Conservation (phyloP, 805 yeast species). For the Lachancea nothofagi region DNA sequence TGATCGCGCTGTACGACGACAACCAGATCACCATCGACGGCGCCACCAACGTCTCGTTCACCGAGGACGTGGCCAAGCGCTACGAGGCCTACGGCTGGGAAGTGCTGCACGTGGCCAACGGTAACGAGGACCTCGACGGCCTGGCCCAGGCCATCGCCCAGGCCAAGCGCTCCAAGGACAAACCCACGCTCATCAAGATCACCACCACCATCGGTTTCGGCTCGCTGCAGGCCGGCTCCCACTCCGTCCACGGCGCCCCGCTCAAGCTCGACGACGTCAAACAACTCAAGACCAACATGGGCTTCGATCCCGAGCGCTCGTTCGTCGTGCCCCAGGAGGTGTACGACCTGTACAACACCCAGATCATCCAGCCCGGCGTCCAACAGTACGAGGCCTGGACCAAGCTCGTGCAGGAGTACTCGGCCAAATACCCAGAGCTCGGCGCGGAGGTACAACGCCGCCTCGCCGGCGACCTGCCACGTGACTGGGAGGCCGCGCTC, state of each 20-base stretch:
- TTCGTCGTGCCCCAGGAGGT: slow-evolving; percentile 84
- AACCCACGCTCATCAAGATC: slow-evolving; percentile 87
- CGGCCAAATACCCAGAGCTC: slow-evolving; percentile 63
- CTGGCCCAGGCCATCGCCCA: slow-evolving; percentile 69
- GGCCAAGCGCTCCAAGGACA: slow-evolving; percentile 69
- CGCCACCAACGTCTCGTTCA: slow-evolving; percentile 80
- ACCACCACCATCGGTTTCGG: slow-evolving; percentile 94
- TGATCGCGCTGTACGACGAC: slow-evolving; percentile 94
- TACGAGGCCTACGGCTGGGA: slow-evolving; percentile 95
- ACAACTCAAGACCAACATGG: slow-evolving; percentile 77
- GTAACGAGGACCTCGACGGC: slow-evolving; percentile 70
- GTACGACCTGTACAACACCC: slow-evolving; percentile 54
- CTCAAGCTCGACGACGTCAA: slow-evolving; percentile 87
- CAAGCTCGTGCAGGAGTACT: slow-evolving; percentile 53
- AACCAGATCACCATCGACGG: slow-evolving; percentile 97
- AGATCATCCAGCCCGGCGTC: slow-evolving; percentile 55
- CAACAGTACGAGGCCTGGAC: slow-evolving; percentile 75
- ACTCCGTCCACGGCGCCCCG: slow-evolving; percentile 94
- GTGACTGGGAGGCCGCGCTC: slow-evolving; percentile 67
- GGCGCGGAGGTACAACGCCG: slow-evolving; percentile 81
- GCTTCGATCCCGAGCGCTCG: slow-evolving; percentile 79
- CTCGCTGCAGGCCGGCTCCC: slow-evolving; percentile 77
- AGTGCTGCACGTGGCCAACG: slow-evolving; percentile 67
- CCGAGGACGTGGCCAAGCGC: slow-evolving; percentile 83
- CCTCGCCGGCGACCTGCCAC: slow-evolving; percentile 71